A percentile compares a stretch with the other conserved stretches of the same genome.
phyloP scores from a whole-genome alignment of 2,329 filamentous ascomycete genomes.

The Fusarium neocosmosporiellum region DNA sequence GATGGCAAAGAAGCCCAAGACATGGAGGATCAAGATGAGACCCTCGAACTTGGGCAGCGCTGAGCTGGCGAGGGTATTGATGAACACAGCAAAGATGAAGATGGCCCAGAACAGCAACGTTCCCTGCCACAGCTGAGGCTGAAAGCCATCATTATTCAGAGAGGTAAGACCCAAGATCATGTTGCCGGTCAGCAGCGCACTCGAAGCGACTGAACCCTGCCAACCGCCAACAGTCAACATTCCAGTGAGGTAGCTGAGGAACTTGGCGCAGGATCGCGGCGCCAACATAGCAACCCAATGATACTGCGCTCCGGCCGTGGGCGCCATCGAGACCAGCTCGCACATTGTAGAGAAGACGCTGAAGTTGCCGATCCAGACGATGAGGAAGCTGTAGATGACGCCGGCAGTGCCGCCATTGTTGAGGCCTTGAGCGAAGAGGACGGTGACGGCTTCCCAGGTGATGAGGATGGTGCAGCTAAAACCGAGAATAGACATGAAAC shows the following conservation, averaged over 20 bases:
- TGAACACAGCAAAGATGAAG: constrained; percentile 56
- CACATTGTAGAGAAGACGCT: constrained; percentile 54
- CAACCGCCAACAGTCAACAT: constrained; percentile 64
- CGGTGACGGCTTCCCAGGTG: constrained; percentile 61
- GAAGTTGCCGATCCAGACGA: constrained; percentile 59
- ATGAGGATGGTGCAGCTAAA: constrained; percentile 65
- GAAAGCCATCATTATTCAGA: constrained; percentile 51
- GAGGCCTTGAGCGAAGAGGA: constrained; percentile 49
- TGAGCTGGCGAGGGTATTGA: constrained; percentile 61
- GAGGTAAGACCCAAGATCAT: constrained; percentile 53
- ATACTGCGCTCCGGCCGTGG: constrained; percentile 68
- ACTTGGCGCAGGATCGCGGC: constrained; percentile 59
- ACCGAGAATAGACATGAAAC: constrained; percentile 61
- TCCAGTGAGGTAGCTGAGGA: constrained; percentile 63
- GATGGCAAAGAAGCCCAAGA: constrained; percentile 50
- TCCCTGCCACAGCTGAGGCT: constrained; percentile 57
- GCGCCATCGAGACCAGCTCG: constrained; percentile 59
- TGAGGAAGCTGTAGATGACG: constrained; percentile 63
- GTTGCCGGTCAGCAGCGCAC: constrained; percentile 57
- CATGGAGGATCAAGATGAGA: constrained; percentile 60
- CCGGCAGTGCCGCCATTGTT: constrained; percentile 65
- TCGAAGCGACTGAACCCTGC: constrained; percentile 50
- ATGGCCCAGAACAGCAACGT: constrained; percentile 62
- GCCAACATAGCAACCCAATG: constrained; percentile 69
- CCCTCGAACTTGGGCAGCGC: constrained; percentile 63